Conservation (phyloP, 2,329 filamentous ascomycete genomes). For the Beauveria rudraprayagi region DNA sequence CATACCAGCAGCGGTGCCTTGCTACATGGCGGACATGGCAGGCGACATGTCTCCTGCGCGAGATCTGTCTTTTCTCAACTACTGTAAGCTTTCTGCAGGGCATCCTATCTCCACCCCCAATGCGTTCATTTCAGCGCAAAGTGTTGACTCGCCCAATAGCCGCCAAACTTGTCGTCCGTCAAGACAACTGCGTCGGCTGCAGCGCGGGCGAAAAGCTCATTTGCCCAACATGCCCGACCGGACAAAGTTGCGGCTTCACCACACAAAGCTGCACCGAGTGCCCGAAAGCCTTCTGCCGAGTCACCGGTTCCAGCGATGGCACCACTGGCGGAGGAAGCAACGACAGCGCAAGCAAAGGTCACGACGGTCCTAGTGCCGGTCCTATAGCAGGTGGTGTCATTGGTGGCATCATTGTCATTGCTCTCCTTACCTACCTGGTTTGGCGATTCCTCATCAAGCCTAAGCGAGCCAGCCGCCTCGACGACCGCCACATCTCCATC, state of each 20-base stretch:
- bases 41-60: background rate
- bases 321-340: constrained; percentile 21
- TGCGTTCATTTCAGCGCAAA: background rate
- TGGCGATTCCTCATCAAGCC: constrained; percentile 85
- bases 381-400: constrained; percentile 89
- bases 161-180: constrained; percentile 29
- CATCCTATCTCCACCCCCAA: background rate
- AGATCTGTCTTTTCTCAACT: constrained; percentile 8
- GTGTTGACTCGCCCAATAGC: background rate
- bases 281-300: constrained; percentile 37
- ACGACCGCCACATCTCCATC: constrained; percentile 30
- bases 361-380: constrained; percentile 58
- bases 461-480: constrained; percentile 52
- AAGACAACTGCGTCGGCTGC: constrained; percentile 38
- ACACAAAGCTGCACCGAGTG: constrained; percentile 39
- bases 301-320: constrained; percentile 19
- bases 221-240: constrained; percentile 37
- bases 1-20: background rate
- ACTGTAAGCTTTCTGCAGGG: background rate
- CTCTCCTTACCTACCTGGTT: constrained; percentile 67
- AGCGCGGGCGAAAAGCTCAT: constrained; percentile 30
- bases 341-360: constrained; percentile 23
- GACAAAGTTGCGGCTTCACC: constrained; percentile 37
- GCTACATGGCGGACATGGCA: background rate
- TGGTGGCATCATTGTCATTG: constrained; percentile 70